phyloP scores from a whole-genome alignment of 768 basidiomycete species.

The Rhodotorula toruloides region DNA sequence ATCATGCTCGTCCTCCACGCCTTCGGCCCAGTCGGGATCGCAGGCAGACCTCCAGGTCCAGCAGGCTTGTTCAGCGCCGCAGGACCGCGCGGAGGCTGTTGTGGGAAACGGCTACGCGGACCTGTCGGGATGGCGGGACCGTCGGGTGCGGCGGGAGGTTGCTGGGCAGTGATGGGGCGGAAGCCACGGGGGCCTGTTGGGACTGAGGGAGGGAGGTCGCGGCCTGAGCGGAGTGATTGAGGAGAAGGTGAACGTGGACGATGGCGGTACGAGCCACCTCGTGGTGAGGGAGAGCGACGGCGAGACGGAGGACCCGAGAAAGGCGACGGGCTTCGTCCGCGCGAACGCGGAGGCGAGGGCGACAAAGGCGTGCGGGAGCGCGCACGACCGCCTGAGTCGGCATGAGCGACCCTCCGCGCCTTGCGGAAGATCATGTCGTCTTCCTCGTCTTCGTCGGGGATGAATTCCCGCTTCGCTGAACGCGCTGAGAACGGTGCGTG shows the following conservation, averaged over 20 bases:
- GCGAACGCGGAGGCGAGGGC: slow-evolving; percentile 1
- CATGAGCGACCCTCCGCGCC: not conserved
- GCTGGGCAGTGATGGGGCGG: not conserved
- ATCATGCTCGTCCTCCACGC: slow-evolving; percentile 27
- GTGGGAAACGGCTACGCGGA: slow-evolving; percentile 2
- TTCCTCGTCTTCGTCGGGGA: slow-evolving; percentile 1
- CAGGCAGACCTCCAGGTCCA: not conserved
- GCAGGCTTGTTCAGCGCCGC: not conserved
- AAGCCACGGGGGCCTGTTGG: slow-evolving; percentile 7
- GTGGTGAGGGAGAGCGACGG: slow-evolving; percentile 5
- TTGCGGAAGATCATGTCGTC: slow-evolving; percentile 23
- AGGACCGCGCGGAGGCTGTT: not conserved
- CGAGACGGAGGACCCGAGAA: not conserved
- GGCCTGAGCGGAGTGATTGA: not conserved
- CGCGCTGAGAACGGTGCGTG: slow-evolving; percentile 18
- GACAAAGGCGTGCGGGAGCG: not conserved
- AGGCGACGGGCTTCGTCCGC: not conserved
- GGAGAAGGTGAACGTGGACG: not conserved
- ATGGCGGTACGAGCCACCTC: not conserved
- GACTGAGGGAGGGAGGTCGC: not conserved
- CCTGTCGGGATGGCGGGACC: slow-evolving; percentile 4
- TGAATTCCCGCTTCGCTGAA: not conserved
- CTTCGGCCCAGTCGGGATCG: slow-evolving; percentile 25
- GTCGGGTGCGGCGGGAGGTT: not conserved
- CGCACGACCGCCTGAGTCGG: not conserved